Conservation (phyloP, 345 rosid genomes). For the thale cress (Arabidopsis thaliana) region TAIR10.1 NC_003075.7:16158001-16158500, state of each 20-base stretch:
- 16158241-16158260: slow-evolving; percentile 60
- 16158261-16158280: slow-evolving; percentile 69
- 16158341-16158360: slow-evolving; percentile 31
- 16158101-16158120: neutral
- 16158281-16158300: slow-evolving; percentile 94
- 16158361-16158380: slow-evolving; percentile 23
- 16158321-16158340: slow-evolving; percentile 98
- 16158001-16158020: slow-evolving; percentile 7
- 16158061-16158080: neutral
- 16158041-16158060: neutral
- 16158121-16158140: slow-evolving; percentile 9
- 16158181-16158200: slow-evolving; percentile 79
- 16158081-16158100: neutral
- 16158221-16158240: slow-evolving; percentile 91
- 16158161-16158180: slow-evolving; percentile 82
- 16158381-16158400: neutral
- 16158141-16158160: slow-evolving; percentile 12
- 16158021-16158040: slow-evolving; percentile 17
- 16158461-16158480: neutral
- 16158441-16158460: neutral
- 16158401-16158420: slow-evolving; percentile 9
- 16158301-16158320: slow-evolving; percentile 89
- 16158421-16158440: neutral
- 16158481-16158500: neutral
- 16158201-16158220: slow-evolving; percentile 88